phyloP scores from a whole-genome alignment of 345 rosid genomes.

The Pistacia integerrima region DNA sequence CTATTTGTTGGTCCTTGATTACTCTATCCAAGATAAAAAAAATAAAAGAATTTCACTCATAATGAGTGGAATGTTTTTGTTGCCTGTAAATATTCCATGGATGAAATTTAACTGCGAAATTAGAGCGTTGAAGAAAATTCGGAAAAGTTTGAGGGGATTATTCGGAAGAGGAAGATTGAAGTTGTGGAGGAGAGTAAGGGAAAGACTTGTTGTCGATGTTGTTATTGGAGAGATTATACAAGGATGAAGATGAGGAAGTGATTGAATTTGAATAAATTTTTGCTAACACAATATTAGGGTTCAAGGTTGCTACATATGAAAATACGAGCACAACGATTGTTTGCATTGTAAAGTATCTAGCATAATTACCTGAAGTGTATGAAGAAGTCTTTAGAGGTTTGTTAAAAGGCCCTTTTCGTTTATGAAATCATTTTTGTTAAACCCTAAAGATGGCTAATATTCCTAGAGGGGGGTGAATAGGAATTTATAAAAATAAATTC shows the following conservation, averaged over 20 bases:
- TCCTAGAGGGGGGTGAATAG: too few relatives aligned
- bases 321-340: too few relatives aligned
- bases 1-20: too few relatives aligned
- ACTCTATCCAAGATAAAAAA: too few relatives aligned
- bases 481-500: too few relatives aligned
- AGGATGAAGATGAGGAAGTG: background rate
- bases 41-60: background rate
- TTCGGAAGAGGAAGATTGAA: conserved; percentile 7
- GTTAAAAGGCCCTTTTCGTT: too few relatives aligned
- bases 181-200: background rate
- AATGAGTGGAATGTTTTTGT: background rate
- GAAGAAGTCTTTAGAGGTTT: background rate
- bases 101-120: background rate
- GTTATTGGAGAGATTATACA: conserved; percentile 9
- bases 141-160: background rate
- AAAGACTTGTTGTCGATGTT: conserved; percentile 8
- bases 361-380: conserved; percentile 16
- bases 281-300: background rate
- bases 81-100: conserved; percentile 23
- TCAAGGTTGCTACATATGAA: background rate
- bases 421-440: too few relatives aligned
- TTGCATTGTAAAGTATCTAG: conserved; percentile 18
- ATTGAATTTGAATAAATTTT: background rate
- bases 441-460: too few relatives aligned
- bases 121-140: background rate